phyloP scores from a whole-genome alignment of 441 rosid species.

The Breynia disticha region DNA sequence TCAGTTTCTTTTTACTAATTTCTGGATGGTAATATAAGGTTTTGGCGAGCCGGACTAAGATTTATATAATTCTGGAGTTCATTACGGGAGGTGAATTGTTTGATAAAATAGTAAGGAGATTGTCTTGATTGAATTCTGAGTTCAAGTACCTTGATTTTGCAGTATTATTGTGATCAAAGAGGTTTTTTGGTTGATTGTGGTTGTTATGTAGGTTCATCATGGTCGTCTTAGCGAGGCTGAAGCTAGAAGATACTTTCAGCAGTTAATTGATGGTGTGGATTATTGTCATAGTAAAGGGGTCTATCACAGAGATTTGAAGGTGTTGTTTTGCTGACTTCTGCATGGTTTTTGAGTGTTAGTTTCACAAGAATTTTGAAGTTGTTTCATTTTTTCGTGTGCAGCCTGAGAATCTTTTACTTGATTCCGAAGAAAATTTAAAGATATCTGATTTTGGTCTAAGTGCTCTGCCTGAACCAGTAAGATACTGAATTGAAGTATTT shows the following conservation, averaged over 20 bases:
- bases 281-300: slow-evolving; percentile 87
- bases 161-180: too few relatives aligned
- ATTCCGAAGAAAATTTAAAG: slow-evolving; percentile 82
- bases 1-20: slow-evolving; percentile 8
- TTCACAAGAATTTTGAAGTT: slow-evolving; percentile 13
- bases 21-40: slow-evolving; percentile 34
- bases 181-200: slow-evolving; percentile 7
- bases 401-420: slow-evolving; percentile 95
- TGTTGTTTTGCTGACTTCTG: slow-evolving; percentile 13
- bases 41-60: slow-evolving; percentile 82
- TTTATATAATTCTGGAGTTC: slow-evolving; percentile 87
- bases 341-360: slow-evolving; percentile 3
- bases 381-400: slow-evolving; percentile 26
- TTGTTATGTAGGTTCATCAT: slow-evolving; percentile 50
- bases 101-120: slow-evolving; percentile 79
- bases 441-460: slow-evolving; percentile 96
- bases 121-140: too few relatives aligned
- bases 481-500: slow-evolving; percentile 5
- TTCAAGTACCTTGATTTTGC: not conserved
- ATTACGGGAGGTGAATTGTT: slow-evolving; percentile 96
- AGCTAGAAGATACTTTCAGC: slow-evolving; percentile 79
- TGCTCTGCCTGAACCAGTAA: slow-evolving; percentile 78
- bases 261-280: slow-evolving; percentile 95
- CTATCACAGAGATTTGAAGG: slow-evolving; percentile 95
- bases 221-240: slow-evolving; percentile 89